Evolutionary conservation across 1,284 basidiomycete genomes (phyloP).

Genomic region (Testicularia cyperi): DNA sequence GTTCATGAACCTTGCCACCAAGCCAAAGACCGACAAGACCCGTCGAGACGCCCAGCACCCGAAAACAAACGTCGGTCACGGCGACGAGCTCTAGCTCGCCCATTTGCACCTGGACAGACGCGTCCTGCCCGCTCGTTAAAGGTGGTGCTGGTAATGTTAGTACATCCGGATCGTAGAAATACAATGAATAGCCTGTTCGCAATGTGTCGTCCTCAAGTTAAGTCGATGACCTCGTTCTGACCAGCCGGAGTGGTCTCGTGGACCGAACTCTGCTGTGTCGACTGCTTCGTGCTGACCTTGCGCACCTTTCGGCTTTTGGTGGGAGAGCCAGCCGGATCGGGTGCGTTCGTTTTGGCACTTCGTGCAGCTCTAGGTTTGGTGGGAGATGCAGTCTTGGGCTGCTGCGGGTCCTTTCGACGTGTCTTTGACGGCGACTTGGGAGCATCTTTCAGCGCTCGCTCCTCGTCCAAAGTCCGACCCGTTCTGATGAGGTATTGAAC

Average conservation of each 20-base stretch:
- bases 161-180: too few relatives aligned
- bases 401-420: neutral
- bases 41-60: neutral
- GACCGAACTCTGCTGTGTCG: slow-evolving; percentile 1
- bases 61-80: slow-evolving; percentile 3
- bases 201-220: too few relatives aligned
- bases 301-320: too few relatives aligned
- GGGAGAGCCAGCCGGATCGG: too few relatives aligned
- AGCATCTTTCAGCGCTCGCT: slow-evolving; percentile 2
- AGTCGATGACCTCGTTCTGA: slow-evolving; percentile 12
- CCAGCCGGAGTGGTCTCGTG: slow-evolving; percentile 3
- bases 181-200: too few relatives aligned
- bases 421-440: neutral
- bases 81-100: slow-evolving; percentile 10
- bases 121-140: too few relatives aligned
- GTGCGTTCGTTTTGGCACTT: too few relatives aligned
- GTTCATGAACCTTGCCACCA: slow-evolving; percentile 35
- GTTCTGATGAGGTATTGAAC: slow-evolving; percentile 12
- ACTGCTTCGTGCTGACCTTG: neutral
- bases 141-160: neutral
- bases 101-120: too few relatives aligned
- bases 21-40: slow-evolving; percentile 8
- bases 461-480: slow-evolving; percentile 7
- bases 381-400: neutral
- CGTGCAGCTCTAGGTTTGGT: too few relatives aligned